phyloP scores from a whole-genome alignment of 2,329 filamentous ascomycete species.

The Pseudogymnoascus sp. region DNA sequence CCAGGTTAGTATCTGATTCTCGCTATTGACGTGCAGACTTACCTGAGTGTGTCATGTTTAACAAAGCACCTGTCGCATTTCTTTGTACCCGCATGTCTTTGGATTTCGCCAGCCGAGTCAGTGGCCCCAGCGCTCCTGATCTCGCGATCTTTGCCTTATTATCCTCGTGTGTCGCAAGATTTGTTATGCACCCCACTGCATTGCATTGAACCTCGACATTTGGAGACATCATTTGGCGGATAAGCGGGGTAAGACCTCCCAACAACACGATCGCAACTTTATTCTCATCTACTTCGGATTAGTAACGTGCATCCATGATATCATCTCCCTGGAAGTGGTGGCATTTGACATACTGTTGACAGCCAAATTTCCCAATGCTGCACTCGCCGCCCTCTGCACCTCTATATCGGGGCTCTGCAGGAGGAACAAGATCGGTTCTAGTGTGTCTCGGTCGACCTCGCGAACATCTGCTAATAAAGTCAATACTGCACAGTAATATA shows the following conservation, averaged over 20 bases:
- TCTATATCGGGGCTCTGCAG: conserved; percentile 94
- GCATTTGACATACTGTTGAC: conserved; percentile 70
- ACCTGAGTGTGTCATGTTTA: conserved; percentile 99
- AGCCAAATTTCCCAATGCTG: conserved; percentile 88
- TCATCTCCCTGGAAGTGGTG: neutral
- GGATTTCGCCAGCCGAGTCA: conserved; percentile 89
- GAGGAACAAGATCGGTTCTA: conserved; percentile 91
- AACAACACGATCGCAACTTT: conserved; percentile 94
- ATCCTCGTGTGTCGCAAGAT: conserved; percentile 94
- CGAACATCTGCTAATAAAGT: conserved; percentile 64
- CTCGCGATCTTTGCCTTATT: conserved; percentile 98
- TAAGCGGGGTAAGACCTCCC: conserved; percentile 81
- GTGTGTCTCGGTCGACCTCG: conserved; percentile 88
- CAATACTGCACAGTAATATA: neutral
- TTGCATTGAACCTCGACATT: conserved; percentile 99
- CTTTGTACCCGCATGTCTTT: conserved; percentile 98
- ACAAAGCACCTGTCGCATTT: conserved; percentile 88
- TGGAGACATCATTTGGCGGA: conserved; percentile 94
- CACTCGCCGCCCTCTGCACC: conserved; percentile 92
- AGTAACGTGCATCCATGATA: conserved; percentile 28
- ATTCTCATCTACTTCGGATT: conserved; percentile 71
- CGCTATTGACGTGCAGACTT: conserved; percentile 30
- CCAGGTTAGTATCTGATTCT: conserved; percentile 11
- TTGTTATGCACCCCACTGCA: conserved; percentile 97
- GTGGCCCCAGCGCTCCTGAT: conserved; percentile 81